Evolutionary conservation across 441 rosid genomes (phyloP), one percentile per base, ranked within the genome.

Genomic region (Capsella rubella): DNA sequence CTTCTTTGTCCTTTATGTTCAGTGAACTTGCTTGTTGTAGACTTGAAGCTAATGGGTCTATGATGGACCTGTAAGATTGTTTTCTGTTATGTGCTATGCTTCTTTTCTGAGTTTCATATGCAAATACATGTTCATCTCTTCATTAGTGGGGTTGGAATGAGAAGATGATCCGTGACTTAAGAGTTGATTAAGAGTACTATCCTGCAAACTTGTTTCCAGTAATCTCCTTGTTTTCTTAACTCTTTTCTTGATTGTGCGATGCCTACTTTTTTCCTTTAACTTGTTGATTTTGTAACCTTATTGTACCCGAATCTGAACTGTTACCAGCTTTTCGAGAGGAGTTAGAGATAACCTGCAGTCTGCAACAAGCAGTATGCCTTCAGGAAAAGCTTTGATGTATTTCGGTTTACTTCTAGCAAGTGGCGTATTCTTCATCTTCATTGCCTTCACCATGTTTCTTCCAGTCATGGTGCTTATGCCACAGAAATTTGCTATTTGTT

Each of bases 381-480:
- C 90, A 15, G 95, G 95, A 69, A 87, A 86, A 82, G 81, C 91
- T 5, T 83, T 89, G 21, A 74, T 89, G 90, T 89, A 87, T 62
- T 87, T 89, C 62, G 90, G 89, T 72, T 81, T 89, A 73, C 72
- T 89, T 65, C 86, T 89, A 40, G 95, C 88, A 0, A 79, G 84
- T 34, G 95, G 95, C 15, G 81, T 86, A 18, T 89, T 87, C 84
- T 89, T 87, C 59, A 68, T 89, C 74, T 85, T 89, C 78, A 81
- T 87, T 3, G 89, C 90, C 55, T 89, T 89, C 73, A 87, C 90
- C 47, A 86, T 89, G 91, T 89, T 89, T 72, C 95, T 89, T 59
- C 95, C 95, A 0, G 81, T 89, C 82, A 89, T 89, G 90, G 94
- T 87, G 39, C 63, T 89, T 64, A 81, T 89, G 91, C 91, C 94